Percentiles rank a stretch among this genome's conserved stretches.
Evolutionary conservation across 805 yeast species (phyloP).

Genomic region (Suhomyces pyralidae): DNA sequence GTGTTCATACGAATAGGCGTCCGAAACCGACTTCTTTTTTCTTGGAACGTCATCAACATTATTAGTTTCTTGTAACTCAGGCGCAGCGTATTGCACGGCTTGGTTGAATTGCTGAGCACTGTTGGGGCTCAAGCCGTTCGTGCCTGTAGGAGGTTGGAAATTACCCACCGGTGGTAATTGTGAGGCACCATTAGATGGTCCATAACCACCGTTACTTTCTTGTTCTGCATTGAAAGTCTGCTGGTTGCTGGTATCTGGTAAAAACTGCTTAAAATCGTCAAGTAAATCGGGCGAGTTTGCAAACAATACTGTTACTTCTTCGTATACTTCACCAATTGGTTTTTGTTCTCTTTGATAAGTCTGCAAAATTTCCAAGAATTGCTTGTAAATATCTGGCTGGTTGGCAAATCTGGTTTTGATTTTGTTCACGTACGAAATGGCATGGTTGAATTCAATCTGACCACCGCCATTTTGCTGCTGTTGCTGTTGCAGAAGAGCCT

Average conservation of each 20-base stretch:
- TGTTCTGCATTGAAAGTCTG: constrained; percentile 22
- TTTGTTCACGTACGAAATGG: constrained; percentile 92
- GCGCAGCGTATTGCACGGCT: constrained; percentile 2
- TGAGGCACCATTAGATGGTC: constrained; percentile 29
- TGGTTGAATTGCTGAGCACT: constrained; percentile 19
- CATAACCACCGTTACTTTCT: constrained; percentile 22
- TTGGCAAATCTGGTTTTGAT: constrained; percentile 89
- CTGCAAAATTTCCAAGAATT: constrained; percentile 89
- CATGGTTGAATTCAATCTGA: constrained; percentile 95
- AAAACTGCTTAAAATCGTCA: constrained; percentile 91
- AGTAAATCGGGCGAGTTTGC: constrained; percentile 91
- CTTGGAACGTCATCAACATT: constrained; percentile 9
- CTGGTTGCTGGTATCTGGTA: constrained; percentile 74
- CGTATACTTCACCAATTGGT: constrained; percentile 92
- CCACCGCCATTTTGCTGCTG: constrained; percentile 45
- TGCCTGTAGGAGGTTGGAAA: constrained; percentile 64
- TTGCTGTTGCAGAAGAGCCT: constrained; percentile 12
- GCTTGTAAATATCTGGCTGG: constrained; percentile 95
- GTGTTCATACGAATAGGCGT: constrained; percentile 29
- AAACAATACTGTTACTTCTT: constrained; percentile 85
- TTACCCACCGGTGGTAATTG: constrained; percentile 88
- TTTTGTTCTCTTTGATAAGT: constrained; percentile 95
- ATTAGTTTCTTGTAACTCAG: constrained; percentile 4
- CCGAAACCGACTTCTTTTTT: constrained; percentile 26
- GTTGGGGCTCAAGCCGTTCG: constrained; percentile 21